Conservation (phyloP, 768 basidiomycete species). For the Tulasnella sp. region DNA sequence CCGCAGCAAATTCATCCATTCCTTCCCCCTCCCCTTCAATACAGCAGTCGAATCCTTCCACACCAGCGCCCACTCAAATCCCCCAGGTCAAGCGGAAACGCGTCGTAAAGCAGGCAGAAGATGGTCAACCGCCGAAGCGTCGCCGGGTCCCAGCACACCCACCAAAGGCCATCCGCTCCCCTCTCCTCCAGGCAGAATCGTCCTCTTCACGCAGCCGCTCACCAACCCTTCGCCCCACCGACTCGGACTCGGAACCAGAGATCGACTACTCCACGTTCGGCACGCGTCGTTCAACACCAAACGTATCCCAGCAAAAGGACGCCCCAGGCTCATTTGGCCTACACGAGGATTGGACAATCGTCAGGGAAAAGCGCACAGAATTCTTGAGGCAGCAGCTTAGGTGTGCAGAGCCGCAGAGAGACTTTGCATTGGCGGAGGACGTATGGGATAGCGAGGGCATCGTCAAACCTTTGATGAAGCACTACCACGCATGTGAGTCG, state of each 20-base stretch:
- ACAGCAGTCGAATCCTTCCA: neutral
- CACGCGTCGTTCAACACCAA: slow-evolving; percentile 5
- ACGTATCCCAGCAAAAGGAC: neutral
- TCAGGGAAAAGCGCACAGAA: neutral
- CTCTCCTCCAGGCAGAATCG: neutral
- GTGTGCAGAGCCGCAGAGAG: neutral
- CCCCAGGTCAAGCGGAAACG: slow-evolving; percentile 8
- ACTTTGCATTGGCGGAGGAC: neutral
- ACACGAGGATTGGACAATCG: neutral
- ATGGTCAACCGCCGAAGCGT: slow-evolving; percentile 3
- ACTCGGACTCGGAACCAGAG: slow-evolving; percentile 9
- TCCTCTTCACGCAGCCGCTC: neutral
- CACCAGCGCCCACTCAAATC: neutral
- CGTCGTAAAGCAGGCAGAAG: neutral
- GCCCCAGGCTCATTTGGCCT: slow-evolving; percentile 1
- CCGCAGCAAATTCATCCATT: neutral
- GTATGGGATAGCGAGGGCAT: slow-evolving; percentile 5
- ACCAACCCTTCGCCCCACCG: neutral
- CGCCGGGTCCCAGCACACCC: neutral
- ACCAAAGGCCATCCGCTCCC: neutral
- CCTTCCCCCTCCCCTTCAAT: neutral
- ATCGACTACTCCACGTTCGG: slow-evolving; percentile 12
- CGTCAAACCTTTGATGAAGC: slow-evolving; percentile 3
- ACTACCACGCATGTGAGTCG: slow-evolving; percentile 1
- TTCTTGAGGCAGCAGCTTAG: neutral